Evolutionary conservation across 73 alveolate genomes (phyloP).

Genomic region (Effrenium voratum): DNA sequence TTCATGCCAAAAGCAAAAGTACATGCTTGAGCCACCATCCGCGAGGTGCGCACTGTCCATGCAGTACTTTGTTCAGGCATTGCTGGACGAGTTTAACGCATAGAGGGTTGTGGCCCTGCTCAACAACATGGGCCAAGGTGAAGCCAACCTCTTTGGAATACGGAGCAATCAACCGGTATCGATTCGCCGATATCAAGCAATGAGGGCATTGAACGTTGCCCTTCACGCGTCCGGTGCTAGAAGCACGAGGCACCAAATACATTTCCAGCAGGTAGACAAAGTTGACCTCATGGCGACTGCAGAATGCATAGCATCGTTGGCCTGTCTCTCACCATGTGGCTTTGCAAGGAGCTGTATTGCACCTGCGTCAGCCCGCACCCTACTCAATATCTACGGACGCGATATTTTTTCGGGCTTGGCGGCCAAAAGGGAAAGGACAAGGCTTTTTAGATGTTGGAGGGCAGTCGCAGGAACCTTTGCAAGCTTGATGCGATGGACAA

Average conservation of each 20-base stretch:
- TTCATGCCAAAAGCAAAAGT: no score
- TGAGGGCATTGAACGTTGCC: background rate
- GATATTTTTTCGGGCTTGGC: background rate
- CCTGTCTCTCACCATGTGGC: background rate
- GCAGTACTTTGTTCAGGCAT: no score
- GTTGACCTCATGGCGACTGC: constrained; percentile 12
- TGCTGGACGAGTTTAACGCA: no score
- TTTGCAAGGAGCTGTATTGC: background rate
- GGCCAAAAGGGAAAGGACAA: no score
- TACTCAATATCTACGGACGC: background rate
- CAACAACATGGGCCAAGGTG: no score
- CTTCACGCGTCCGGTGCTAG: background rate
- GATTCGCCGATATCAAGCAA: no score
- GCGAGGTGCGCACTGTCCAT: no score
- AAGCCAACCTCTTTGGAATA: no score
- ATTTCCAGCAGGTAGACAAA: constrained; percentile 83
- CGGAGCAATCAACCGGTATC: no score
- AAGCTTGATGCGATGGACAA: background rate
- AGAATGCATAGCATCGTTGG: background rate
- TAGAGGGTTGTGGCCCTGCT: no score
- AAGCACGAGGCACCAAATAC: constrained; percentile 69
- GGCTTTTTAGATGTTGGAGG: background rate
- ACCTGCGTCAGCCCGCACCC: background rate
- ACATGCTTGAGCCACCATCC: no score
- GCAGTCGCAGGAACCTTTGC: background rate